A percentile compares a stretch with the other conserved stretches of the same genome.
phyloP scores from a whole-genome alignment of 768 basidiomycete species.

The Hericium rajendrae region DNA sequence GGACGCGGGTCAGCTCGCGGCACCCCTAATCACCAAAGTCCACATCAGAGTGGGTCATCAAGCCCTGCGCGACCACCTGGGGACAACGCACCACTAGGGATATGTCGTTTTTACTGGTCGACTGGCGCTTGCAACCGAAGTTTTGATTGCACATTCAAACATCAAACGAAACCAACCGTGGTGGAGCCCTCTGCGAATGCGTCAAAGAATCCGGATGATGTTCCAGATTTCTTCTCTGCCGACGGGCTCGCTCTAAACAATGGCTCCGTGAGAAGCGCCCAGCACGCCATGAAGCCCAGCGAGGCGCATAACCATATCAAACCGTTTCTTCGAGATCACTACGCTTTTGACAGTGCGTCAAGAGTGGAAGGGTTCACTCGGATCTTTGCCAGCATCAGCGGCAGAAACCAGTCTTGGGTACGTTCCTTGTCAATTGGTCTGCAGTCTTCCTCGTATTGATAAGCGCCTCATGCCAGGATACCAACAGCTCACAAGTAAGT shows the following conservation, averaged over 20 bases:
- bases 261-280: constrained; percentile 6
- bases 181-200: background rate
- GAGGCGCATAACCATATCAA: constrained; percentile 20
- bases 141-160: constrained; percentile 21
- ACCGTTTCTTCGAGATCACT: constrained; percentile 16
- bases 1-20: background rate
- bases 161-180: constrained; percentile 10
- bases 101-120: constrained; percentile 22
- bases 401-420: constrained; percentile 18
- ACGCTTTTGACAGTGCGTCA: constrained; percentile 15
- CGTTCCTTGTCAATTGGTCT: background rate
- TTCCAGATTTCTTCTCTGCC: constrained; percentile 16
- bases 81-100: constrained; percentile 14
- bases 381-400: constrained; percentile 18
- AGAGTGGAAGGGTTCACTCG: constrained; percentile 19
- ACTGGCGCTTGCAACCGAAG: constrained; percentile 18
- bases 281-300: constrained; percentile 12
- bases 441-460: background rate
- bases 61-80: background rate
- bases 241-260: constrained; percentile 15
- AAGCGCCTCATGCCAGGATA: constrained; percentile 6
- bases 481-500: constrained; percentile 21
- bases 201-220: background rate
- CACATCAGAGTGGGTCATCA: background rate
- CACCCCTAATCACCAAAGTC: background rate